Conservation (phyloP, 768 basidiomycete species). For the Tubosaeta sp. region DNA sequence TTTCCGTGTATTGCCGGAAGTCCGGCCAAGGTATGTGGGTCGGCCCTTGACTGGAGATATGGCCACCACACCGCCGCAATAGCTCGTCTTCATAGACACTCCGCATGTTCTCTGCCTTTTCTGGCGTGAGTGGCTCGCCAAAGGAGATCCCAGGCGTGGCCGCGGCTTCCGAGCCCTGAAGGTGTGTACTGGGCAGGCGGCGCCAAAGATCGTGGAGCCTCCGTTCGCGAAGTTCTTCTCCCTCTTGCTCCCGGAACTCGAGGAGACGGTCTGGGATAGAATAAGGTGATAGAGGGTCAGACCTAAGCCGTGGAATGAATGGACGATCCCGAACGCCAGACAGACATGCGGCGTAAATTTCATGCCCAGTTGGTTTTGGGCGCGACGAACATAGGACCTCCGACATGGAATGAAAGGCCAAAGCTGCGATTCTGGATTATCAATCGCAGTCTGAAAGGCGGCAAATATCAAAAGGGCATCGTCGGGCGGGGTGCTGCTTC, state of each 20-base stretch:
- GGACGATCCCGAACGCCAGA: slow-evolving; percentile 52
- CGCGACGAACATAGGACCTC: slow-evolving; percentile 19
- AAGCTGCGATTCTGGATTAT: slow-evolving; percentile 16
- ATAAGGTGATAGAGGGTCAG: slow-evolving; percentile 43
- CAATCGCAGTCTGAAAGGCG: slow-evolving; percentile 9
- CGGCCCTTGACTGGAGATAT: slow-evolving; percentile 36
- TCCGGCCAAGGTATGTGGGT: slow-evolving; percentile 62
- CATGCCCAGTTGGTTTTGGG: slow-evolving; percentile 39
- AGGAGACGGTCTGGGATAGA: slow-evolving; percentile 47
- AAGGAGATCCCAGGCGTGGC: slow-evolving; percentile 12
- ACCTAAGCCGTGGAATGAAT: slow-evolving; percentile 55
- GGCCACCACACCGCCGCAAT: slow-evolving; percentile 47
- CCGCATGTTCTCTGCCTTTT: slow-evolving; percentile 58
- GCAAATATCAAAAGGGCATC: slow-evolving; percentile 27
- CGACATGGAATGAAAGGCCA: slow-evolving; percentile 23
- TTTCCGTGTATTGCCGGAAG: slow-evolving; percentile 71
- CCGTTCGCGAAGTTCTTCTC: slow-evolving; percentile 53
- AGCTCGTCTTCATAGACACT: slow-evolving; percentile 78
- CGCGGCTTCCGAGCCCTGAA: slow-evolving; percentile 22
- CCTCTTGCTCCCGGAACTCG: slow-evolving; percentile 65
- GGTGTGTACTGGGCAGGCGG: slow-evolving; percentile 40
- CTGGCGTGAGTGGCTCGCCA: slow-evolving; percentile 37
- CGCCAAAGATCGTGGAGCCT: slow-evolving; percentile 63
- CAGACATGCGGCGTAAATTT: slow-evolving; percentile 49
- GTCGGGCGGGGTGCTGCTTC: slow-evolving; percentile 16